These are phyloP conservation scores for Globisporangium uncinulatum DNA, from an alignment of 352 stramenopile genomes.

Conservation along the genomic window DNA sequence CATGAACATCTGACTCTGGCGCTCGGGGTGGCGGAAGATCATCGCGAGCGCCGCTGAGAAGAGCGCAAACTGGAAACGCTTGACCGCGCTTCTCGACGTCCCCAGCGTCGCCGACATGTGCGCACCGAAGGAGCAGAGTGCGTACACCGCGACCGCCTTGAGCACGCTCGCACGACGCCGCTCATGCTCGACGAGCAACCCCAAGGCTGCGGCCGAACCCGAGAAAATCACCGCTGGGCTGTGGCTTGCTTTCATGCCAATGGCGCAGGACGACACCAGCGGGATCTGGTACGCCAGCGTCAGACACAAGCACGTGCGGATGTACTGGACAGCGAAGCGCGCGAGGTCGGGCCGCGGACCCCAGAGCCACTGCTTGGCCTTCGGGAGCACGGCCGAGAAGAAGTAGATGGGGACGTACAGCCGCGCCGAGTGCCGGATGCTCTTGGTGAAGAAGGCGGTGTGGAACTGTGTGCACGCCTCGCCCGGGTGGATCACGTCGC, in stretches of 20 bases:
- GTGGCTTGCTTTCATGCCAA: constrained; percentile 26
- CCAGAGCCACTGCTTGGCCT: constrained; percentile 60
- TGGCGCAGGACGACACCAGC: constrained; percentile 42
- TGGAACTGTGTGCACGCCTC: constrained; percentile 45
- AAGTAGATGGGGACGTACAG: constrained; percentile 69
- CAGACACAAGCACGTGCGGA: constrained; percentile 52
- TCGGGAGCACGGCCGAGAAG: constrained; percentile 37
- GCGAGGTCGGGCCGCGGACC: constrained; percentile 37
- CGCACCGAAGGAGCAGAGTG: constrained; percentile 28
- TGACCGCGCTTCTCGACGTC: constrained; percentile 12
- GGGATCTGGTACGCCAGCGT: constrained; percentile 60
- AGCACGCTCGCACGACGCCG: constrained; percentile 46
- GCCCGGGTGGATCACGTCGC: constrained; percentile 52
- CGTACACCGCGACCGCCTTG: constrained; percentile 54
- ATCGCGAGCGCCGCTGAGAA: constrained; percentile 32
- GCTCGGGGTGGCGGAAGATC: constrained; percentile 40
- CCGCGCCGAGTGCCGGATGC: constrained; percentile 34
- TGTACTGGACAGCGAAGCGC: constrained; percentile 33
- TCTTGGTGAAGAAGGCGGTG: constrained; percentile 23
- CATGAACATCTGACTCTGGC: constrained; percentile 38
- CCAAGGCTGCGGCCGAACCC: constrained; percentile 35
- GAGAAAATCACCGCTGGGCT: constrained; percentile 26
- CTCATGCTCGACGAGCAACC: constrained; percentile 42
- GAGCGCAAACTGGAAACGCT: constrained; percentile 32
- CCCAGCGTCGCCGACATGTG: constrained; percentile 17